phyloP scores from a whole-genome alignment of 305 asterid species.

The Solanum chacoense region DNA sequence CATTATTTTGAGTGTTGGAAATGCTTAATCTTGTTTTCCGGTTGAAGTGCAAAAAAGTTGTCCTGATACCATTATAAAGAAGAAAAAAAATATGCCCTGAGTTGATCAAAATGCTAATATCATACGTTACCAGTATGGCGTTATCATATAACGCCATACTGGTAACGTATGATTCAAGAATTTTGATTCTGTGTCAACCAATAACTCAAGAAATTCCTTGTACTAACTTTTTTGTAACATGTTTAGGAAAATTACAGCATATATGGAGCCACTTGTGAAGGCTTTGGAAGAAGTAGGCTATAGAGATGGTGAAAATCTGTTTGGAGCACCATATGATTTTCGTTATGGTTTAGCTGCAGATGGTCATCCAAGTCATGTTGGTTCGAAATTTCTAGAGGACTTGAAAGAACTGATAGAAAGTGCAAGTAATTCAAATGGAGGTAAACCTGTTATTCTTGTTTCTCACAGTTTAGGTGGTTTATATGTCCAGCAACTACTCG shows the following conservation, averaged over 20 bases:
- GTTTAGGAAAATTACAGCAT: constrained; percentile 38
- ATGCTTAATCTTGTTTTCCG: neutral
- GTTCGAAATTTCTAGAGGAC: constrained; percentile 39
- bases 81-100: neutral
- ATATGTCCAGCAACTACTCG: constrained; percentile 50
- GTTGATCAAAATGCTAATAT: neutral
- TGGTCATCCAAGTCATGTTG: constrained; percentile 52
- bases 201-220: neutral
- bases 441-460: constrained; percentile 47
- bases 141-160: neutral
- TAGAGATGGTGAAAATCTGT: constrained; percentile 38
- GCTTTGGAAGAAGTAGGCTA: constrained; percentile 61
- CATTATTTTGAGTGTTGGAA: neutral
- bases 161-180: neutral
- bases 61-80: neutral
- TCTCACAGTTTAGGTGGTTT: constrained; percentile 79
- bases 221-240: neutral
- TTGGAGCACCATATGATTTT: constrained; percentile 88
- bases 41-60: neutral
- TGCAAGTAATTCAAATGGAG: constrained; percentile 41
- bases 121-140: neutral
- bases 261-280: constrained; percentile 63
- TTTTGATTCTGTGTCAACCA: neutral
- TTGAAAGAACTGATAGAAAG: constrained; percentile 42
- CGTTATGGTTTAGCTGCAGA: constrained; percentile 65